Percentiles rank a stretch among this genome's conserved stretches.
Conservation (phyloP, 2,329 filamentous ascomycete species). For the Cordyceps militaris region DNA sequence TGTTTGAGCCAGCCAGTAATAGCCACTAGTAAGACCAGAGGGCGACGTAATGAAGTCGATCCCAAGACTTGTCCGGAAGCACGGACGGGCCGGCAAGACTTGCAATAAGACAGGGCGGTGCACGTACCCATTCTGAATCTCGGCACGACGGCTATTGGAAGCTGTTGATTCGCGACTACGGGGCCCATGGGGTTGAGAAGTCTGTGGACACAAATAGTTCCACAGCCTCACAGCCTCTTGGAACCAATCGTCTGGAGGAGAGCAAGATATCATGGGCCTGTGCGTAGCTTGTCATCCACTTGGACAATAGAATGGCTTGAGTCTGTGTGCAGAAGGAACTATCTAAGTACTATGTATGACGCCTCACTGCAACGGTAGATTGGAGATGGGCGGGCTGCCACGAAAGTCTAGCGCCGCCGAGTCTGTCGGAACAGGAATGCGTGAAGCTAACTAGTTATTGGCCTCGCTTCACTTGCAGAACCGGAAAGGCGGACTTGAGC, state of each 20-base stretch:
- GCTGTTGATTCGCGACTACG: background rate
- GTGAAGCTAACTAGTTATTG: background rate
- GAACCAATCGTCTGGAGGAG: conserved; percentile 5
- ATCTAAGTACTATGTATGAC: no score
- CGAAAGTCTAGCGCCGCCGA: background rate
- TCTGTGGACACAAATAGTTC: background rate
- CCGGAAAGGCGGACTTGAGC: background rate
- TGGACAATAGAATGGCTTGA: conserved; percentile 7
- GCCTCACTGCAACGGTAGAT: conserved; percentile 11
- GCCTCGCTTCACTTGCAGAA: background rate
- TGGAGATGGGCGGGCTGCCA: conserved; percentile 1
- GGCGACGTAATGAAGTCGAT: background rate
- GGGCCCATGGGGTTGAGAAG: background rate
- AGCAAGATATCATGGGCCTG: background rate
- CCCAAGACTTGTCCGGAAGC: background rate
- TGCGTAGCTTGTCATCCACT: background rate
- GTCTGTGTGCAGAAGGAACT: conserved; percentile 1
- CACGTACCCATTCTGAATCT: conserved; percentile 9
- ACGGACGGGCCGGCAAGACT: conserved; percentile 2
- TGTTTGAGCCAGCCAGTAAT: background rate
- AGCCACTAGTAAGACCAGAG: background rate
- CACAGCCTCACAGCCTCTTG: conserved; percentile 2
- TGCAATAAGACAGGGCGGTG: background rate
- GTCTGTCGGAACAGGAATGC: background rate
- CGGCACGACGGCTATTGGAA: conserved; percentile 12